These are phyloP conservation scores for Salix suchowensis DNA, from an alignment of 345 rosid species.

Conservation along the genomic window DNA sequence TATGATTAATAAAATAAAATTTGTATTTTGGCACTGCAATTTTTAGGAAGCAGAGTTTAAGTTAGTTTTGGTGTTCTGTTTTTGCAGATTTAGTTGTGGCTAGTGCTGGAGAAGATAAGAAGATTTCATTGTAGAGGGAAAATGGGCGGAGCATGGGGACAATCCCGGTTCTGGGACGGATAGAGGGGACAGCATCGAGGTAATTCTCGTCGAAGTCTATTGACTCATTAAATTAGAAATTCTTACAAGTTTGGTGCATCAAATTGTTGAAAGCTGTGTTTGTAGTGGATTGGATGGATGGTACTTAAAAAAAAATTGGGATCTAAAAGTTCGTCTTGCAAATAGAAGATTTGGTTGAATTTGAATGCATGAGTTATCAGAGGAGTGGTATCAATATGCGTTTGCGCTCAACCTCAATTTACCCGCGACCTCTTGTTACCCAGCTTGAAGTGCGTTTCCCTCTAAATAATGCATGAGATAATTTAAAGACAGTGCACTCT, in stretches of 20 bases:
- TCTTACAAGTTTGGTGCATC: background rate
- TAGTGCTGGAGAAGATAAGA: slow-evolving; percentile 97
- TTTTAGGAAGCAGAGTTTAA: background rate
- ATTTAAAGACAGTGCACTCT: background rate
- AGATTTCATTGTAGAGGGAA: slow-evolving; percentile 80
- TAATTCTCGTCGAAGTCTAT: slow-evolving; percentile 10
- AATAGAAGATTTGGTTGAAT: background rate
- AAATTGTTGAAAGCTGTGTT: background rate
- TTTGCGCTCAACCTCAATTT: background rate
- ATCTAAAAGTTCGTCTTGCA: background rate
- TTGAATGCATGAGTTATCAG: background rate
- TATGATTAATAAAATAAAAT: background rate
- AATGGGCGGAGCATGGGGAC: slow-evolving; percentile 82
- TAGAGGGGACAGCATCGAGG: slow-evolving; percentile 69
- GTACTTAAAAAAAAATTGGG: background rate
- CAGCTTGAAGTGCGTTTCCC: background rate
- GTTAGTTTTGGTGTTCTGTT: background rate
- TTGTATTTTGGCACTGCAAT: background rate
- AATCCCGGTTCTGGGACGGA: slow-evolving; percentile 72
- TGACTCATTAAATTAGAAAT: background rate
- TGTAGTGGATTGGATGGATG: background rate
- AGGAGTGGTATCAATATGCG: background rate
- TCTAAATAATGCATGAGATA: background rate
- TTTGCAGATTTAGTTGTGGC: slow-evolving; percentile 89
- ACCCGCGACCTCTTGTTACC: background rate